Percentiles rank a stretch among this genome's conserved stretches.
phyloP scores from a whole-genome alignment of 305 asterid species.

The Rubia peregrina region DNA sequence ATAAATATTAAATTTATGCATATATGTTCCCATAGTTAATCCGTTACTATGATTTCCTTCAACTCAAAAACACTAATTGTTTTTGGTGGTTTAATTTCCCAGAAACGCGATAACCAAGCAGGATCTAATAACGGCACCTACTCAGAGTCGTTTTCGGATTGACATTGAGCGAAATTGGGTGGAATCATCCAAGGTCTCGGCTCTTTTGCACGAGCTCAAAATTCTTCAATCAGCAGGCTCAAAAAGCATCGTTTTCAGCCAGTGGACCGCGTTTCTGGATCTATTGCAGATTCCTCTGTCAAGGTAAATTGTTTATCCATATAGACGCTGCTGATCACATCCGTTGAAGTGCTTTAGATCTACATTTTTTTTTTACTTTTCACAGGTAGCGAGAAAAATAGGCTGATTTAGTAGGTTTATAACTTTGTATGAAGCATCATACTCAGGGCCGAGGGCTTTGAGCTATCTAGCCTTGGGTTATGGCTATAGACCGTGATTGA shows the following conservation, averaged over 20 bases:
- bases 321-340: conserved; percentile 4
- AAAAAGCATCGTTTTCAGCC: conserved; percentile 94
- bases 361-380: not conserved
- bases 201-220: conserved; percentile 65
- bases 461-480: not conserved
- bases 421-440: not conserved
- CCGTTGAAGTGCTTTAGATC: not conserved
- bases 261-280: conserved; percentile 98
- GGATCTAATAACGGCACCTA: conserved; percentile 91
- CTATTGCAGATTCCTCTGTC: conserved; percentile 89
- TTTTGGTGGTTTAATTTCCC: conserved; percentile 9
- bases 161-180: conserved; percentile 92
- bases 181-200: conserved; percentile 86
- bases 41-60: not conserved
- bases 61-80: not conserved
- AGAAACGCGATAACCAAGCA: conserved; percentile 71
- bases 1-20: not conserved
- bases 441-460: not conserved
- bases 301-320: conserved; percentile 33
- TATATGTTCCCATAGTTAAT: not conserved
- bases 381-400: not conserved
- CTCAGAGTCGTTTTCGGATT: conserved; percentile 81
- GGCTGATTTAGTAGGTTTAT: not conserved
- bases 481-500: not conserved
- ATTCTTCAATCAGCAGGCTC: conserved; percentile 44